A percentile compares a stretch with the other conserved stretches of the same genome.
Conservation (phyloP, 169 alveolate genomes). For the Plasmodium fragile region DNA sequence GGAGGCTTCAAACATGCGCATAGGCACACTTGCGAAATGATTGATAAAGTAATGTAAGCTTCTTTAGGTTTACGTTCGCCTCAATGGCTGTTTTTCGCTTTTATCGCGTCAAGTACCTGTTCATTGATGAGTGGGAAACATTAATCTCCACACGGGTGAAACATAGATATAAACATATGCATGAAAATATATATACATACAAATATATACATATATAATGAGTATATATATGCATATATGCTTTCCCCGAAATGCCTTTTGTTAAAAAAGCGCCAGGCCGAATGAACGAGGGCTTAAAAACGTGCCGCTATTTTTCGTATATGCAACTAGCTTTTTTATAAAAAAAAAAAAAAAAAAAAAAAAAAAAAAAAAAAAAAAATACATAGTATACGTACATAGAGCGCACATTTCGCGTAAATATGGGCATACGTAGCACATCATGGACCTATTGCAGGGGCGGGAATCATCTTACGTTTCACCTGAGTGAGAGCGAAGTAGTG, state of each 20-base stretch:
- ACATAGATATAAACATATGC: background rate
- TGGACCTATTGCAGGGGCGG: background rate
- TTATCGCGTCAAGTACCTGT: background rate
- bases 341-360: slow-evolving; percentile 1
- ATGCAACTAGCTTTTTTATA: slow-evolving; percentile 4
- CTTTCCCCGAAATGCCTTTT: background rate
- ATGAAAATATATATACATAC: background rate
- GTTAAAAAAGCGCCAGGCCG: background rate
- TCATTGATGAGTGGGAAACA: background rate
- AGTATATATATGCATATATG: background rate
- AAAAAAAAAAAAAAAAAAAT: background rate
- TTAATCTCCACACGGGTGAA: background rate
- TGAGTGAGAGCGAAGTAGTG: background rate
- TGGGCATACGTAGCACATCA: background rate
- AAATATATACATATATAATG: background rate
- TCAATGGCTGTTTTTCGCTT: background rate
- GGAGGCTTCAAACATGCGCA: background rate
- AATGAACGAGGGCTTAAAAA: background rate
- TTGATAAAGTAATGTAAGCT: background rate
- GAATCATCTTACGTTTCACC: background rate
- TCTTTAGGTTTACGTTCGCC: background rate
- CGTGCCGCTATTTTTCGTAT: background rate
- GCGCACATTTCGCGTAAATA: background rate
- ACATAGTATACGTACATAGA: background rate
- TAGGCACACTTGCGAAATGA: background rate